A percentile compares a stretch with the other conserved stretches of the same genome.
phyloP scores from a whole-genome alignment of 495 filamentous ascomycete genomes.

The Patellaria atrata region DNA sequence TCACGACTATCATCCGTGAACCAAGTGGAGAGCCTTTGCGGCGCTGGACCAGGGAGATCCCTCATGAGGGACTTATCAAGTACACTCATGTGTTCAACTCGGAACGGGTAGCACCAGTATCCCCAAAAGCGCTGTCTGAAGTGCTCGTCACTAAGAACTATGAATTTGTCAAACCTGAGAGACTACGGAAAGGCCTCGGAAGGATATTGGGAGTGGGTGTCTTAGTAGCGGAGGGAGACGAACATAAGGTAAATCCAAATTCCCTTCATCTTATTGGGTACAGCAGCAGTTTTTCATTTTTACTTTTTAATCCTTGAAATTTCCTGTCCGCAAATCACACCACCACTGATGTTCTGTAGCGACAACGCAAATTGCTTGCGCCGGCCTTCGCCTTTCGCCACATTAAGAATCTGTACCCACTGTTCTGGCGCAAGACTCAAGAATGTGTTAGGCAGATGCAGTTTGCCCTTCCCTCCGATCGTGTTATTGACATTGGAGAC shows the following conservation, averaged over 20 bases:
- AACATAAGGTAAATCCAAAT: conserved; percentile 42
- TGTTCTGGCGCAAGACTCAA: conserved; percentile 62
- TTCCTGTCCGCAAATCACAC: neutral
- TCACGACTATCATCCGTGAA: conserved; percentile 36
- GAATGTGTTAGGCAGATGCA: conserved; percentile 31
- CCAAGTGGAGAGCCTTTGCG: conserved; percentile 46
- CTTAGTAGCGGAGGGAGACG: conserved; percentile 71
- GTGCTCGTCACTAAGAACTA: conserved; percentile 56
- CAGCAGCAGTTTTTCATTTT: neutral
- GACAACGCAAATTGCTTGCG: conserved; percentile 64
- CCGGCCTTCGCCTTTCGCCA: conserved; percentile 79
- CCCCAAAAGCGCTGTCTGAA: conserved; percentile 44
- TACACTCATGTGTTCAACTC: conserved; percentile 55
- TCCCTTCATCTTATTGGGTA: neutral
- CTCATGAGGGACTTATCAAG: conserved; percentile 78
- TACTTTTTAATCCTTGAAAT: conserved; percentile 2
- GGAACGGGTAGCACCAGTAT: conserved; percentile 54
- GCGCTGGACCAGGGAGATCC: conserved; percentile 59
- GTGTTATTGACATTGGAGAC: conserved; percentile 47
- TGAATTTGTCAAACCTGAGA: conserved; percentile 59
- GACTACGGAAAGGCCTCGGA: conserved; percentile 41
- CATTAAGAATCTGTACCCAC: conserved; percentile 70
- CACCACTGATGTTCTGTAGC: conserved; percentile 9
- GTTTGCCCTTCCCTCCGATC: conserved; percentile 23
- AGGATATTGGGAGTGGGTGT: conserved; percentile 61